These are phyloP conservation scores for Ophiobolus disseminans DNA, from an alignment of 2,329 filamentous ascomycete genomes.

Conservation along the genomic window DNA sequence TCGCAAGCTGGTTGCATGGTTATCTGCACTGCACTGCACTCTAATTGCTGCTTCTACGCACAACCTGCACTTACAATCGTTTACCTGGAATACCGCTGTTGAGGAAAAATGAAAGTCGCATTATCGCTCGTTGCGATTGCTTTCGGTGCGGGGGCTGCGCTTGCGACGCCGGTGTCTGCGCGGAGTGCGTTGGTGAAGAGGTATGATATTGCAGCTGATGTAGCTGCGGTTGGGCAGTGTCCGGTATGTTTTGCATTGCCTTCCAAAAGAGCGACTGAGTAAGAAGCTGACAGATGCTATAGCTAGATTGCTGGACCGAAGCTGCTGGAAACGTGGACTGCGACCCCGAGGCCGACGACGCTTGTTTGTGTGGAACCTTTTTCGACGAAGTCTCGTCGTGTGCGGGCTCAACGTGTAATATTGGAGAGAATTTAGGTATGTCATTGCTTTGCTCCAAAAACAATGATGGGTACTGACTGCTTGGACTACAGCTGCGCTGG, in stretches of 20 bases:
- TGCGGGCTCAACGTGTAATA: slow-evolving; percentile 34
- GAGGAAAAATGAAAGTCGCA: slow-evolving; percentile 22
- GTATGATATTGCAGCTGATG: slow-evolving; percentile 12
- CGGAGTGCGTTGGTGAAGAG: slow-evolving; percentile 7
- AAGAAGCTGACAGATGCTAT: neutral
- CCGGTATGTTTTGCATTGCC: slow-evolving; percentile 25
- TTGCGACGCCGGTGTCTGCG: slow-evolving; percentile 29
- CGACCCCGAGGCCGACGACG: slow-evolving; percentile 40
- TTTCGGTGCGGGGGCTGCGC: slow-evolving; percentile 17
- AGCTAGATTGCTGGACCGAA: slow-evolving; percentile 46
- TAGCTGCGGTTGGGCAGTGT: slow-evolving; percentile 32
- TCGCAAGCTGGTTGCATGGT: no score
- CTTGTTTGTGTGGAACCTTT: slow-evolving; percentile 43
- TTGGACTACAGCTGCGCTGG: slow-evolving; percentile 13
- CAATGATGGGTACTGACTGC: slow-evolving; percentile 2
- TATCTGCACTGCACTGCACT: no score
- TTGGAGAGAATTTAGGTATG: slow-evolving; percentile 43
- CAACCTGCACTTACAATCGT: neutral
- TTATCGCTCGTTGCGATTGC: slow-evolving; percentile 22
- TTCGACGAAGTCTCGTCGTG: slow-evolving; percentile 42
- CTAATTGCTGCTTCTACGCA: neutral
- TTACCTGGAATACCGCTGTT: neutral
- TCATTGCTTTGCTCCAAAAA: neutral
- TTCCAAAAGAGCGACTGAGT: neutral
- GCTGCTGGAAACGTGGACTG: slow-evolving; percentile 33